Evolutionary conservation across 352 stramenopile species (phyloP), one percentile per base, ranked within the genome.

Genomic region (Phytophthora pini): DNA sequence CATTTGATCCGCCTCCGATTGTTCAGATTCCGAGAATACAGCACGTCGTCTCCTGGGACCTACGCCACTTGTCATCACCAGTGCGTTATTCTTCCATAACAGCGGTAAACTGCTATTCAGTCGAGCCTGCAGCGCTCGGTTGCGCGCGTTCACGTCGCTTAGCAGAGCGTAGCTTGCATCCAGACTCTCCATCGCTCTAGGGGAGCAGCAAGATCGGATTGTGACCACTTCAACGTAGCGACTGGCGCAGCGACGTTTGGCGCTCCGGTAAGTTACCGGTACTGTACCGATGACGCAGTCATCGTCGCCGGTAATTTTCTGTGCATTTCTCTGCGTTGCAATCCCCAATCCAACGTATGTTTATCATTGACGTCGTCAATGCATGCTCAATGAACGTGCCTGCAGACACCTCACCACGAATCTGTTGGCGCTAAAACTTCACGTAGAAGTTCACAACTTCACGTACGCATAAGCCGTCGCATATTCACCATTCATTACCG

Each of bases 141-240:
- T 80, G 20, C 62, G 77, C 11, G 81, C 77, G 12, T 56, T 74
- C 41, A 77, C 80, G 29, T 88, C 81, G 47, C 75, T 69, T 51
- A 92, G 57, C 49, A 90, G 70, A 12, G 81, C 81, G 48, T 88
- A 89, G 47, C 79, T 53, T 1, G 71, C 76, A 20, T 92, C 80
- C 3, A 90, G 70, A 8, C 49, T 46, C 11, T 68, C 70, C 70
- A 60, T 60, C 27, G 17, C n/a, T 48, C 22, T 48, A 43, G 38
- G 9, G 8, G 26, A 38, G 24, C 26, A 5, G 24, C 5, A 34
- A 61, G 44, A 67, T 71, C 40, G 38, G 39, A 32, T 41, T 40
- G 15, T 34, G 27, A 50, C 31, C 54, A 71, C 48, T 71, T 56
- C 54, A 62, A 61, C 43, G 45, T 59, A 17, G 26, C 29, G 17